Conservation (phyloP, 1,284 basidiomycete genomes). For the Coniophora puteana region DNA sequence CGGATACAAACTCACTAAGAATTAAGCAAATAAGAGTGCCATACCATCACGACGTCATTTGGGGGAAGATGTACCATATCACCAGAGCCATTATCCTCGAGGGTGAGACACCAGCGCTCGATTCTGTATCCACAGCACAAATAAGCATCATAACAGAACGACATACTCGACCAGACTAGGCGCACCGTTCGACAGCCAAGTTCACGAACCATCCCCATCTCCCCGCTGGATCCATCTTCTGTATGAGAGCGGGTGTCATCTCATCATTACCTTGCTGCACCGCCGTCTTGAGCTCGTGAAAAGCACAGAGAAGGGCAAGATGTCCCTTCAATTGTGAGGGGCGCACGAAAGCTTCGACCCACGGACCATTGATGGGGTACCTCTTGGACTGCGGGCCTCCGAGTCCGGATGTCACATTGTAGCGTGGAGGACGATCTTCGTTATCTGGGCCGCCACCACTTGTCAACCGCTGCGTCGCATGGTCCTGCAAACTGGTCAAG, state of each 20-base stretch:
- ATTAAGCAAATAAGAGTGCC: conserved; percentile 44
- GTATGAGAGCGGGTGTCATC: conserved; percentile 11
- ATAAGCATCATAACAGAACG: too few species aligned
- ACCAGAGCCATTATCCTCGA: not conserved
- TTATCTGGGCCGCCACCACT: too few species aligned
- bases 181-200: conserved; percentile 25
- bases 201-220: conserved; percentile 27
- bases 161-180: not conserved
- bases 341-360: too few species aligned
- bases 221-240: conserved; percentile 16
- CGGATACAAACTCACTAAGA: conserved; percentile 25
- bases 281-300: conserved; percentile 13
- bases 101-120: conserved; percentile 15
- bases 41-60: conserved; percentile 42
- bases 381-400: too few species aligned
- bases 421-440: too few species aligned
- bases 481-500: too few species aligned
- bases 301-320: conserved; percentile 17
- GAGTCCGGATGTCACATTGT: too few species aligned
- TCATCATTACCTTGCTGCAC: conserved; percentile 9
- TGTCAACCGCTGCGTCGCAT: too few species aligned
- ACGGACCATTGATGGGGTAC: too few species aligned
- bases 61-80: conserved; percentile 26
- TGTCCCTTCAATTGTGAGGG: conserved; percentile 21
- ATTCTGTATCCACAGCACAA: conserved; percentile 9